Evolutionary conservation across 2,329 filamentous ascomycete genomes (phyloP), one percentile per base, ranked within the genome.

Genomic region (Botrytis squamosa): DNA sequence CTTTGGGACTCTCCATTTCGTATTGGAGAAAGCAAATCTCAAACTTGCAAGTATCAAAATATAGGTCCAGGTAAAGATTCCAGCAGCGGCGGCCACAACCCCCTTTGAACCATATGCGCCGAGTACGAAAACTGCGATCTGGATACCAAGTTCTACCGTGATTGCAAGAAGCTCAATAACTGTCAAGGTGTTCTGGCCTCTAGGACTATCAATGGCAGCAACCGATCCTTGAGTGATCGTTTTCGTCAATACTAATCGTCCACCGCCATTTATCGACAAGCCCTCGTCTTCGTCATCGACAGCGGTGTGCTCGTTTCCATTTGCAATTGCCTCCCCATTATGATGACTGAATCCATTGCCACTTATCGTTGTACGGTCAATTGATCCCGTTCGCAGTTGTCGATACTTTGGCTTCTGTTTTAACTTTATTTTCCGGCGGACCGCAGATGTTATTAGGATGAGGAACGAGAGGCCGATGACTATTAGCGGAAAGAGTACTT

Each of bases 51-150:
- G 87, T 25, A 90, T 83, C 42, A 95, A 85, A 57, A 95, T 89
- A 81, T 98, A 99, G 70, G 89, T 83, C 95, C 96, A 98, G 44
- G 89, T 89, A 18, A 89, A 83, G 49, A 97, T 85, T 68, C 91
- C 91, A 4, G 90, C 88, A 68, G 92, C 85, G 16, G 90, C 89
- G 38, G 90, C 89, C 73, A 89, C 80, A 29, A 83, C 86, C 70
- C 89, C 89, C 75, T 87, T 85, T 29, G 83, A 83, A 36, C 88
- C 88, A 84, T 89, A 92, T 60, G 87, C 85, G 52, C 87, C 84
- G 1, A 89, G 88, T 1, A 89, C 82, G 71, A 96, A 85, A 14
- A 90, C 88, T 16, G 89, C 83, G 29, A 91, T 83, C 78, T 94
- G 94, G 74, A 95, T 84, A 2, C 85, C 89, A 73, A 98, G 83